These are phyloP conservation scores for Maudiozyma humilis DNA, from an alignment of 1,139 yeast species.

Conservation along the genomic window DNA sequence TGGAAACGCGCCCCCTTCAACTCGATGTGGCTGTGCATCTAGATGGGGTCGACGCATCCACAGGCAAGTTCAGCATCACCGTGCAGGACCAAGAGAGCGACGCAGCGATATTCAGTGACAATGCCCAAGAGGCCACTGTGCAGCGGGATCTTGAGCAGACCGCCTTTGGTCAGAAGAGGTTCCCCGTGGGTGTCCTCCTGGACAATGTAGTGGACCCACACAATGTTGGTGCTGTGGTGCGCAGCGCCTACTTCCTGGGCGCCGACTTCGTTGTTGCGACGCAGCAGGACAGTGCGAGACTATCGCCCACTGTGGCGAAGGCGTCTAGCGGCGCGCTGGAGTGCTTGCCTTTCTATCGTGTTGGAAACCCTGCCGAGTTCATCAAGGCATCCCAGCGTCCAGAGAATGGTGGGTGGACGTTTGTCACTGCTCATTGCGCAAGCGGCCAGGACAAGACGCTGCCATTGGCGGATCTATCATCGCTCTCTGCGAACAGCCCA, in stretches of 20 bases:
- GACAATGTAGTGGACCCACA: conserved; percentile 89
- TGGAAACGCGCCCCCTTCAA: conserved; percentile 56
- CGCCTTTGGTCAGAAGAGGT: conserved; percentile 24
- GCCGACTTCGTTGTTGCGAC: conserved; percentile 74
- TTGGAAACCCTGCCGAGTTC: conserved; percentile 52
- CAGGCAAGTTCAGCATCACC: conserved; percentile 10
- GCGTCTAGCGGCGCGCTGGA: conserved; percentile 89
- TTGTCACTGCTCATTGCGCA: conserved; percentile 46
- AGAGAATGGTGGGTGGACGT: conserved; percentile 55
- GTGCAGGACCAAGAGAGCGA: background rate
- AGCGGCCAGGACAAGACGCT: conserved; percentile 32
- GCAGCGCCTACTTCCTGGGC: conserved; percentile 79
- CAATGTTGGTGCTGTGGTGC: conserved; percentile 76
- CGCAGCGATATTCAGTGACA: background rate
- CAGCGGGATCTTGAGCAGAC: background rate
- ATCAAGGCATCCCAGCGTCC: conserved; percentile 41
- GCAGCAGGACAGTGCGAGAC: conserved; percentile 59
- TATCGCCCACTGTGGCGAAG: conserved; percentile 65
- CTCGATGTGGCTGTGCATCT: conserved; percentile 38
- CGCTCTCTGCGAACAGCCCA: conserved; percentile 44
- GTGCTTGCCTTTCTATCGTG: conserved; percentile 51
- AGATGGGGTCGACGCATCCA: conserved; percentile 19
- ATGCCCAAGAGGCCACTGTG: background rate
- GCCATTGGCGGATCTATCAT: conserved; percentile 38
- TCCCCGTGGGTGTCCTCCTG: conserved; percentile 66